A percentile compares a stretch with the other conserved stretches of the same genome.
Evolutionary conservation across 768 basidiomycete genomes (phyloP).

Genomic region (Lentinula sp.): DNA sequence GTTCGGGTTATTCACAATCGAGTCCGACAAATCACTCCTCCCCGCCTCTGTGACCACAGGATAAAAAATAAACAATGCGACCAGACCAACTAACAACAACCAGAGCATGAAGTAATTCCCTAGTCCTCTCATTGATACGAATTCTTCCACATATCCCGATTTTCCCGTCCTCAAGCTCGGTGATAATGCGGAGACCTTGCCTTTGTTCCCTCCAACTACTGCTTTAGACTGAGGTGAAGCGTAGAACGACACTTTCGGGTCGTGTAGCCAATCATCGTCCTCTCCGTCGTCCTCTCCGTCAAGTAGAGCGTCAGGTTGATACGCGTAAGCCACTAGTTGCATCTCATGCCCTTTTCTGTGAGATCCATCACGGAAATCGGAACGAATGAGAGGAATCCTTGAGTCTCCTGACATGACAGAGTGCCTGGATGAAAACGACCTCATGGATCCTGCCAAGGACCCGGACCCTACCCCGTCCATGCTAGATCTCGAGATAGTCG

Average conservation of each 20-base stretch:
- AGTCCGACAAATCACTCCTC: neutral
- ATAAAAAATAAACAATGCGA: conserved; percentile 2
- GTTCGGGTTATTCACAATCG: neutral
- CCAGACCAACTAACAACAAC: neutral
- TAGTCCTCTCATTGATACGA: neutral
- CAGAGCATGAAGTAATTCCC: neutral
- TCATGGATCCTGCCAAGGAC: neutral
- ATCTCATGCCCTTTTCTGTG: too few relatives aligned
- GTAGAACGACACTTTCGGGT: neutral
- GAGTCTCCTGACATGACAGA: conserved; percentile 1
- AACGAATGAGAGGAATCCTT: neutral
- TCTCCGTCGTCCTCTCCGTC: neutral
- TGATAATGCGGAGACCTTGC: neutral
- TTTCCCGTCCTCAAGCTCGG: neutral
- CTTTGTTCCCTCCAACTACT: neutral
- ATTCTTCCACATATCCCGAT: neutral
- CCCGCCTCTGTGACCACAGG: neutral
- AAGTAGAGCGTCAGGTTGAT: neutral
- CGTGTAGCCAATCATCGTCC: conserved; percentile 3
- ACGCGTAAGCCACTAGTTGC: neutral
- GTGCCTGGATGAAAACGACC: neutral
- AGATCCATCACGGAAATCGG: too few relatives aligned
- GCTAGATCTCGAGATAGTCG: neutral
- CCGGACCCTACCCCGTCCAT: neutral
- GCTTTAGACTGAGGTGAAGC: neutral